Evolutionary conservation across 2,329 filamentous ascomycete species (phyloP).

Genomic region (Hymenoscyphus repandus): DNA sequence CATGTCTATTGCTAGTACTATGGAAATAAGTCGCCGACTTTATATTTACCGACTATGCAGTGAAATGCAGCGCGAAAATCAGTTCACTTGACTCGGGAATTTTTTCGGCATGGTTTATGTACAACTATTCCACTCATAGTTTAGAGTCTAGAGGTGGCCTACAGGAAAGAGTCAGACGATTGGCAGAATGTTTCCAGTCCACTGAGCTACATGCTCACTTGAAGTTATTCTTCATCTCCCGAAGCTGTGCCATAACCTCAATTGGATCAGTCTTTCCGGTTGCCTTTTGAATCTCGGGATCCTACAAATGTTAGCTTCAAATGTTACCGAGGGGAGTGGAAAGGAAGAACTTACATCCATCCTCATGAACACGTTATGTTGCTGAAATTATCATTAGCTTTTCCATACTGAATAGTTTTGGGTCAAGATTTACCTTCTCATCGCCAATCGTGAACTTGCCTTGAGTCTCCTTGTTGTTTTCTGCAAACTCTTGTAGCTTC

Average conservation of each 20-base stretch:
- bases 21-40: no score
- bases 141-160: conserved; percentile 13
- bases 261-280: conserved; percentile 77
- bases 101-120: no score
- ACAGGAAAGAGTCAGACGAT: background rate
- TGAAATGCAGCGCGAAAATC: background rate
- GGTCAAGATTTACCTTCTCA: conserved; percentile 68
- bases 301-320: conserved; percentile 40
- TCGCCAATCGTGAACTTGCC: conserved; percentile 96
- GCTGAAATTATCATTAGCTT: conserved; percentile 40
- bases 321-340: background rate
- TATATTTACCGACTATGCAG: background rate
- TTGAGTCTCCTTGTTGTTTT: conserved; percentile 80
- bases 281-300: conserved; percentile 76
- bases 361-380: conserved; percentile 97
- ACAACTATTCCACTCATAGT: conserved; percentile 9
- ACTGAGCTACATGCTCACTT: conserved; percentile 29
- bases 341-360: conserved; percentile 54
- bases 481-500: conserved; percentile 71
- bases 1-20: no score
- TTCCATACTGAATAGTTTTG: background rate
- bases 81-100: no score
- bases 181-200: background rate
- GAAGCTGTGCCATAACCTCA: conserved; percentile 77
- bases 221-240: conserved; percentile 78